Evolutionary conservation across 176 grass and related monocot genomes (phyloP), one percentile per base, ranked within the genome.

Genomic region (Eleusine indica): DNA sequence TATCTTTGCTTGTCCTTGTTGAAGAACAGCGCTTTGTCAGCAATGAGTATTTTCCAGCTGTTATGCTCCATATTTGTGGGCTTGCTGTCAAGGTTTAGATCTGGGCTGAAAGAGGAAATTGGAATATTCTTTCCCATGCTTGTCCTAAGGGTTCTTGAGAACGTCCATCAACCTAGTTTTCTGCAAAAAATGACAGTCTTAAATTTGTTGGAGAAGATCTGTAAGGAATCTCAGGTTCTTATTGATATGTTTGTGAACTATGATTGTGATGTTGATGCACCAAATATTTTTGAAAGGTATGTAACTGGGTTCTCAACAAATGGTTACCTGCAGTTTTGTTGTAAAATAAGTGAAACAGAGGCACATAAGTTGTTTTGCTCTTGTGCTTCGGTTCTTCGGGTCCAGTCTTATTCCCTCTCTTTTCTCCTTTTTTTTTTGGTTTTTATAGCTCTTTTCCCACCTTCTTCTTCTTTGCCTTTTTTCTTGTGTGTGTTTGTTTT

Each of bases 101-200:
- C 93, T 82, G 91, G 89, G 28, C 74, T 96, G 78, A 99, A 99
- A 84, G 96, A 96, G 77, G 96, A 99, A 90, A 91, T 99, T 60
- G 96, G 91, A 82, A 94, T 99, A 85, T 99, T 99, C 82, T 99
- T 96, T 83, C 91, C 96, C 42, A 99, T 99, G 93, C 93, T 96
- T 81, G 85, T 96, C 25, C 89, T 99, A 68, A 88, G 96, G 69
- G 84, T 99, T 88, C 91, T 99, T 78, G 96, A 99, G 75, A 96
- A 99, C 86, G 86, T 99, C 21, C 85, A 91, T 68, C 96, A 92
- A 75, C 96, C 96, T 85, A 99, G 93, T 66, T 99, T 99, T 84
- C 83, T 96, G 72, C 91, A 99, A 72, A 99, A 99, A 86, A 96
- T 99, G 93, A 94, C 89, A 13, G 89, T 99, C 83, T 82, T 96